phyloP scores from a whole-genome alignment of 2,329 filamentous ascomycete genomes.

The Colletotrichum orbiculare region DNA sequence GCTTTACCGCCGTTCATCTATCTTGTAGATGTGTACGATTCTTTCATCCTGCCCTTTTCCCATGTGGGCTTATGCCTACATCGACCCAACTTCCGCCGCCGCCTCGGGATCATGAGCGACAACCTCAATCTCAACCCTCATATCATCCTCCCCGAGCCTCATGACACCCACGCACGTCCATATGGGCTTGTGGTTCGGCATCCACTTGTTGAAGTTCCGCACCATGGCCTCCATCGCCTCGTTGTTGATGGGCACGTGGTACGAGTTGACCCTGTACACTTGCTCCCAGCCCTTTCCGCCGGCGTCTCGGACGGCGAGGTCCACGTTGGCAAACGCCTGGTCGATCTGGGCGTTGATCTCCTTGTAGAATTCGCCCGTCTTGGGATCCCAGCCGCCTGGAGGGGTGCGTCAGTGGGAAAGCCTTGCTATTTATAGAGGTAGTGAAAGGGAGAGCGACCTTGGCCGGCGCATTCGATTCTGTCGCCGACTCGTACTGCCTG shows the following conservation, averaged over 20 bases:
- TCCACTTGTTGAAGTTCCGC: conserved; percentile 59
- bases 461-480: conserved; percentile 58
- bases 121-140: conserved; percentile 71
- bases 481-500: conserved; percentile 62
- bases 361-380: conserved; percentile 41
- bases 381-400: conserved; percentile 47
- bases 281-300: conserved; percentile 68
- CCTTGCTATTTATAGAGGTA: neutral
- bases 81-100: conserved; percentile 36
- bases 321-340: conserved; percentile 67
- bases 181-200: conserved; percentile 63
- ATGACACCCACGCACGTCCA: conserved; percentile 66
- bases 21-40: no score
- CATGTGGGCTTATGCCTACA: no score
- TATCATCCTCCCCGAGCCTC: conserved; percentile 57
- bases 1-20: no score
- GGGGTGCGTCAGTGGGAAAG: no score
- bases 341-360: conserved; percentile 59
- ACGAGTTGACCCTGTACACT: conserved; percentile 61
- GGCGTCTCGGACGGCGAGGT: conserved; percentile 59
- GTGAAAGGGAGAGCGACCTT: conserved; percentile 47
- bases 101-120: conserved; percentile 56
- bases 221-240: conserved; percentile 55
- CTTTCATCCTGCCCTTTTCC: no score
- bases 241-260: conserved; percentile 54